Evolutionary conservation across 257 asterid species (phyloP), one percentile per base, ranked within the genome.

Genomic region (Misopates orontium): DNA sequence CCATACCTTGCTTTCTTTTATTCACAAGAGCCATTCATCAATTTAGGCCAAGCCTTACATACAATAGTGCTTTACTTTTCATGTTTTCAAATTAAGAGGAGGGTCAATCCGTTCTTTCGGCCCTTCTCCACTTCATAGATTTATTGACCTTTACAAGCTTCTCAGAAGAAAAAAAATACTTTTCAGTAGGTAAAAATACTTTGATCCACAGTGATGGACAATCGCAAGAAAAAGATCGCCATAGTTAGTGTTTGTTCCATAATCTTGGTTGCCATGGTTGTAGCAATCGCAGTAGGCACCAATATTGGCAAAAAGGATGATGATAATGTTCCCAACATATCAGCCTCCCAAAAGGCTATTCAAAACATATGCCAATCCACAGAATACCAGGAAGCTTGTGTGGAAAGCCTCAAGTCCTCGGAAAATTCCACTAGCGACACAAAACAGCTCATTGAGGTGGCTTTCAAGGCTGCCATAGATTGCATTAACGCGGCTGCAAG

Each of bases 281-380:
- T 61, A 3, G 93, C 87, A 4, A 66, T 83, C 2, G 53, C 79
- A 28, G 10, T 83, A 1, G 78, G 77, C 11, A 56, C 62, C 50
- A 60, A 22, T 3, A 67, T 56, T 0, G 41, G 16, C 0, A 78
- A 60, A 0, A 11, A 36, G 8, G 42, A 10, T 12, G 5, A 71
- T 0, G 60, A 72, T 0, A 25, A n/a, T n/a, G n/a, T 14, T 13
- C 52, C 25, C 0, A 78, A 75, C 0, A 50, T 76, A 0, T 23
- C 79, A 3, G 22, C 85, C 0, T 79, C 94, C 49, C 72, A 61
- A 10, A 89, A 89, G 74, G 89, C 99, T 1, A 72, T 90, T 19
- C 22, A 84, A 9, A 71, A 76, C 66, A 61, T 94, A 1, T 94
- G 97, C 67, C 80, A 78, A 4, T 76, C 87, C 0, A 94, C 99